Base-by-base conservation (phyloP, 805 yeast species). In the Maudiozyma serrabonitensis region DNA sequence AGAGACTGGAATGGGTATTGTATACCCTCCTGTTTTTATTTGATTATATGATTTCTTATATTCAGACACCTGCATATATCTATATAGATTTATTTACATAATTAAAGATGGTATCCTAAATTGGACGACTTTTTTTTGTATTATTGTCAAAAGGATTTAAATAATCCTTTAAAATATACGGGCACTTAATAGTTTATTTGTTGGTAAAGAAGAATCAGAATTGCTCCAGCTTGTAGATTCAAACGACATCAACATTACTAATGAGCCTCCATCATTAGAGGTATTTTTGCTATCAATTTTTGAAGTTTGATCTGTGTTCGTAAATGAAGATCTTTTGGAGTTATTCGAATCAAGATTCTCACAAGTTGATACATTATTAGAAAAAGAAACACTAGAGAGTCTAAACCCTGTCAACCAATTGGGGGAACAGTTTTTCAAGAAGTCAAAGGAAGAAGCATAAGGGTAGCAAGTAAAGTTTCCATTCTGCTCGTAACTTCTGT, bases 401-500 rank as follows among this genome's bases (percentile, higher is more conserved):
- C 23, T 16, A 16, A 32, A 47, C 8, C 35, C 26, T 11, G 31
- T 23, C 26, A 45, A 28, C 18, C 40, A 37, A 25, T 31, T 19
- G 6, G 18, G 23, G 6, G 41, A 15, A 9, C 9, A 25, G 23
- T 41, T 23, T 8, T 4, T 44, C 6, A 46, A 26, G 21, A 43
- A 52, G 34, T 52, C 49, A 6, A 41, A 37, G 12, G 47, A 25
- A 25, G 21, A 39, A 4, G 49, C 48, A 26, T 46, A 44, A 16
- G 52, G 54, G 41, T 46, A 35, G 37, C 52, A 46, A 31, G 41
- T 11, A 3, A 16, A 40, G 21, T 43, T 18, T 16, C 35, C 8
- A 2, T 45, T 28, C 12, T 39, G 34, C 1, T 43, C 41, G 23
- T 19, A 16, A 43, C 23, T 40, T 25, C 16, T 6, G 23, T 47